Base-by-base conservation (phyloP, 2,329 filamentous ascomycete genomes). In the Trichothecium roseum region DNA sequence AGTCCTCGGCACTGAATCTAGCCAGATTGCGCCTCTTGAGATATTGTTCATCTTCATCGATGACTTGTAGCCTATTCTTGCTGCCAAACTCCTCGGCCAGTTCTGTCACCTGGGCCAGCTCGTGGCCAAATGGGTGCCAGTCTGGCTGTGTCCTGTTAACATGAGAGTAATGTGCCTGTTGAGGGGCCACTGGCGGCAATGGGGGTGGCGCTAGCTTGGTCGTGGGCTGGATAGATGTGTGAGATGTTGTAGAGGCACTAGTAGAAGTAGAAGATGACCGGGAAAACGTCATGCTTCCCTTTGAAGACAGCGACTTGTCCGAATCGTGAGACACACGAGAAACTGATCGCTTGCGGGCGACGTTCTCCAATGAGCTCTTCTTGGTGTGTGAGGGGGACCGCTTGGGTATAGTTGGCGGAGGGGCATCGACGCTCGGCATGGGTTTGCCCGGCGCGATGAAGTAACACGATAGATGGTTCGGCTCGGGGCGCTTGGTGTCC, bases 31-130 rank as follows among this genome's bases (percentile, higher is more conserved):
- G 76, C 17, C 71, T 67, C 40, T 70, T 58, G 52, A 96, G 74
- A 40, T 80, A 74, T 45, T 74, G 66, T 49, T 84, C 72, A 34
- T 62, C 58, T 37, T 85, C 82, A 30, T 88, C 81, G 28, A 79
- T 62, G 31, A 77, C 65, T n/a, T 70, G 68, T 40, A 72, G 54
- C 42, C 69, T 61, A 27, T 75, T 69, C 42, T 72, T 69, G 20
- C 77, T 68, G 29, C 78, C 77, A 47, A 86, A 89, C 58, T 95
- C 88, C 60, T 96, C 91, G 0, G 82, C 89, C 13, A 95, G 73
- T 59, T 96, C 91, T 36, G 87, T 86, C 17, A 96, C 84, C 59
- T 96, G 83, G 38, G 85, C 86, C 36, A 96, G 67, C 59, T 98
- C 91, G 34, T 81, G 79, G 36, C 85, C 85, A 50, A 96, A 96